These are phyloP conservation scores for Citrus maxima DNA, from an alignment of 345 rosid genomes.

Conservation along the genomic window DNA sequence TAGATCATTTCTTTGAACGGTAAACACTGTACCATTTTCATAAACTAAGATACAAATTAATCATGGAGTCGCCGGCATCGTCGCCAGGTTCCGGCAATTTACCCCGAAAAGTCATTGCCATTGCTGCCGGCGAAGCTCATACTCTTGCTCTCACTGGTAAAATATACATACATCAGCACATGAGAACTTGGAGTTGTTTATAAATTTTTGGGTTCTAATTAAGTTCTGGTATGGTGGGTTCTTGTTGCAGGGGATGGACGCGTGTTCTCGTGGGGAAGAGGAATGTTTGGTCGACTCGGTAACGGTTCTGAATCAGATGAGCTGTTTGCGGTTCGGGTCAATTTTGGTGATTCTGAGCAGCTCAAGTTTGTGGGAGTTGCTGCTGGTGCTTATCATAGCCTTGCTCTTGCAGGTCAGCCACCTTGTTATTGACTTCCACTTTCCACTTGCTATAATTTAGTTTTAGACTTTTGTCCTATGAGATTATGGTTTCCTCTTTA, in stretches of 20 bases:
- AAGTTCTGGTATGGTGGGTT: background rate
- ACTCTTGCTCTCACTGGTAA: slow-evolving; percentile 75
- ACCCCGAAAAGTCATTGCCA: slow-evolving; percentile 38
- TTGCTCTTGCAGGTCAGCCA: slow-evolving; percentile 68
- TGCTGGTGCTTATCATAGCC: slow-evolving; percentile 92
- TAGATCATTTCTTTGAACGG: background rate
- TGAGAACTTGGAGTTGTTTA: background rate
- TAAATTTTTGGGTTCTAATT: background rate
- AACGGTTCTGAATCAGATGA: slow-evolving; percentile 70
- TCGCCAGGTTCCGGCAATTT: slow-evolving; percentile 27
- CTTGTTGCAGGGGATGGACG: slow-evolving; percentile 60
- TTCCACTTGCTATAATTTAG: background rate
- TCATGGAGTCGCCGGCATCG: slow-evolving; percentile 36
- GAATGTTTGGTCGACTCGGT: slow-evolving; percentile 89
- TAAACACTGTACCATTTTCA: background rate
- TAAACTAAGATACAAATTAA: background rate
- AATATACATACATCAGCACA: background rate
- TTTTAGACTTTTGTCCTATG: background rate
- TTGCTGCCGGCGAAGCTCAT: slow-evolving; percentile 86
- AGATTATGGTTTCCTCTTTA: background rate
- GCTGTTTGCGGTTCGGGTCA: slow-evolving; percentile 57
- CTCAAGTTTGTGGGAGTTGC: slow-evolving; percentile 63
- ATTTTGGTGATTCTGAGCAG: slow-evolving; percentile 27
- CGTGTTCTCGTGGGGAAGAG: slow-evolving; percentile 93
- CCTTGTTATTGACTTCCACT: background rate